These are phyloP conservation scores for Tulasnella sp. DNA, from an alignment of 768 basidiomycete genomes.

Conservation along the genomic window DNA sequence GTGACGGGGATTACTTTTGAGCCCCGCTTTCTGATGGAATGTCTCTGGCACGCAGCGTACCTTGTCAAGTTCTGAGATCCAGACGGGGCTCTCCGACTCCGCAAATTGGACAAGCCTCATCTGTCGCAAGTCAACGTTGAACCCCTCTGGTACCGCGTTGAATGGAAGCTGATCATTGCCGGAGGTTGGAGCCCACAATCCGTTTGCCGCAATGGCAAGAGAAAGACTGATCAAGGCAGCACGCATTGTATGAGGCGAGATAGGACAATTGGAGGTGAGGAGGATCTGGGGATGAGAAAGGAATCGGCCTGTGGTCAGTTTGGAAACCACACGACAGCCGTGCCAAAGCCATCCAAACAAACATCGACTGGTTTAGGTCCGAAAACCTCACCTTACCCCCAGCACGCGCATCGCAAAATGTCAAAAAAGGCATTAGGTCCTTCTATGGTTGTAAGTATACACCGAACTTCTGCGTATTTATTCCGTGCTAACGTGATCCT, in stretches of 20 bases:
- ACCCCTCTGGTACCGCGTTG: conserved; percentile 44
- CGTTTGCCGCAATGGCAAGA: conserved; percentile 14
- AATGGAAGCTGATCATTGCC: background rate
- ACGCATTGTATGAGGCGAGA: conserved; percentile 15
- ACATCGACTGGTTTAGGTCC: conserved; percentile 10
- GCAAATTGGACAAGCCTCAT: conserved; percentile 72
- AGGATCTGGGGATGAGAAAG: conserved; percentile 19
- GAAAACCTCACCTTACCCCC: conserved; percentile 15
- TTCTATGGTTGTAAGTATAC: conserved; percentile 65
- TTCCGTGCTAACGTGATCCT: conserved; percentile 5
- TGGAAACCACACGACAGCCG: background rate
- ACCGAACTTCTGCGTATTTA: conserved; percentile 20
- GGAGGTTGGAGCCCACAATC: conserved; percentile 1
- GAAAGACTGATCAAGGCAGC: conserved; percentile 9
- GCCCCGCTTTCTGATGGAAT: background rate
- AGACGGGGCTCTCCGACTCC: conserved; percentile 57
- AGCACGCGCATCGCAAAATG: conserved; percentile 42
- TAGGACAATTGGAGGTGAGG: conserved; percentile 3
- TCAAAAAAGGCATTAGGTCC: conserved; percentile 65
- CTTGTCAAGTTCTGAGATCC: conserved; percentile 91
- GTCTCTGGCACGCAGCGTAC: conserved; percentile 37
- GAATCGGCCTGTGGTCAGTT: conserved; percentile 14
- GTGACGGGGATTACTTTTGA: background rate
- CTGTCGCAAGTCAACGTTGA: conserved; percentile 66
- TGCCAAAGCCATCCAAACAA: conserved; percentile 1